Evolutionary conservation across 441 rosid genomes (phyloP), one percentile per base, ranked within the genome.

Genomic region (Kokia cookei): DNA sequence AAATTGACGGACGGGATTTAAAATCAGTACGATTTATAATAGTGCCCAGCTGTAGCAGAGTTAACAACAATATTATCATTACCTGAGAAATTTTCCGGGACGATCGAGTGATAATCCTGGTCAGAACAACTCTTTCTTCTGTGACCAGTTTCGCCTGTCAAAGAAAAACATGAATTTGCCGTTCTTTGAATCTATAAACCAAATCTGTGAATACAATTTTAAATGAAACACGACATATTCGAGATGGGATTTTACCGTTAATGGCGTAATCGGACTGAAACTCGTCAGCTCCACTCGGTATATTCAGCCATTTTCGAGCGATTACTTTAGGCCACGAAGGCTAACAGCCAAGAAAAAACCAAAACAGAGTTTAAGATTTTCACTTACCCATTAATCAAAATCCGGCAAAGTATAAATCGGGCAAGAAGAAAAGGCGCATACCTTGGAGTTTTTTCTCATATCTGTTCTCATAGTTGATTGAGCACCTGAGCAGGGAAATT

Each of bases 291-390:
- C 87, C 80, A 48, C 89, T 86, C 54, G 82, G 86, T 79, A 91
- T 79, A 78, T 93, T 91, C 19, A 93, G 85, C 98, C 98, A 93
- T 82, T 91, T 93, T 65, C 84, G 84, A 24, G 74, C 98, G 42
- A 91, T 87, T 58, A 76, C 62, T 81, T 82, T 90, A 4, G 96
- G 94, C 98, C 98, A 91, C 42, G 92, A 88, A 35, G 89, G 42
- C 98, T 91, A 55, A 8, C 66, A 14, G 27, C 65, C 26, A n/a
- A 27, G 3, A 7, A 60, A 14, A 29, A 14, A 29, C 14, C 53
- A 17, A 17, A 6, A 40, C 29, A 65, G 14, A 43, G 12, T 22
- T 22, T 22, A 6, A 65, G 32, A 65, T 19, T 43, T 63, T 43
- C 35, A 65, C 10, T 2, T 1, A 65, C 69, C 15, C 6, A 22